phyloP scores from a whole-genome alignment of 768 basidiomycete genomes.

The Suillus variegatus region DNA sequence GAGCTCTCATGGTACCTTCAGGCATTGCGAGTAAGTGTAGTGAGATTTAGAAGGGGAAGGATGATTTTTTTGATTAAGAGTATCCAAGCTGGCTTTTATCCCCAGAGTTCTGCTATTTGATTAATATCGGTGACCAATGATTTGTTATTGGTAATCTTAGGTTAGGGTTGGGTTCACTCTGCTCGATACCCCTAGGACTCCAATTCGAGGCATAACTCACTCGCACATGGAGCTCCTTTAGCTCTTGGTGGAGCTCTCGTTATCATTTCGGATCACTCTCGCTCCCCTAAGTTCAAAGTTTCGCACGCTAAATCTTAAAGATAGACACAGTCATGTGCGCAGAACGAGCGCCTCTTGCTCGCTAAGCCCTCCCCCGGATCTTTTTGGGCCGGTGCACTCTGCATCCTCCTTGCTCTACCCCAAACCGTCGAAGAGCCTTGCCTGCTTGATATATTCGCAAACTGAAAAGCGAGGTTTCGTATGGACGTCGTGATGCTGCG shows the following conservation, averaged over 20 bases:
- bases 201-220: constrained; percentile 27
- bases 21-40: constrained; percentile 40
- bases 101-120: neutral
- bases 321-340: neutral
- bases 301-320: no score
- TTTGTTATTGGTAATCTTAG: neutral
- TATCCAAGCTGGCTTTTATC: constrained; percentile 10
- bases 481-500: no score
- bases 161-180: neutral
- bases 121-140: neutral
- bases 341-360: no score
- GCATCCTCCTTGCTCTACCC: no score
- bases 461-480: no score
- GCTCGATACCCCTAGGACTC: neutral
- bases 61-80: neutral
- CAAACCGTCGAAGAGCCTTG: no score
- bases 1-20: constrained; percentile 69
- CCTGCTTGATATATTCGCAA: no score
- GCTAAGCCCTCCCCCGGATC: no score
- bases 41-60: constrained; percentile 10
- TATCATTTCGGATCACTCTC: constrained; percentile 69
- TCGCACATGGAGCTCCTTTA: neutral
- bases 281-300: no score
- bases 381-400: no score
- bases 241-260: constrained; percentile 35